Percentiles rank a stretch among this genome's conserved stretches.
These are phyloP conservation scores for Colletotrichum acutatum DNA, from an alignment of 2,329 filamentous ascomycete species.

Conservation along the genomic window DNA sequence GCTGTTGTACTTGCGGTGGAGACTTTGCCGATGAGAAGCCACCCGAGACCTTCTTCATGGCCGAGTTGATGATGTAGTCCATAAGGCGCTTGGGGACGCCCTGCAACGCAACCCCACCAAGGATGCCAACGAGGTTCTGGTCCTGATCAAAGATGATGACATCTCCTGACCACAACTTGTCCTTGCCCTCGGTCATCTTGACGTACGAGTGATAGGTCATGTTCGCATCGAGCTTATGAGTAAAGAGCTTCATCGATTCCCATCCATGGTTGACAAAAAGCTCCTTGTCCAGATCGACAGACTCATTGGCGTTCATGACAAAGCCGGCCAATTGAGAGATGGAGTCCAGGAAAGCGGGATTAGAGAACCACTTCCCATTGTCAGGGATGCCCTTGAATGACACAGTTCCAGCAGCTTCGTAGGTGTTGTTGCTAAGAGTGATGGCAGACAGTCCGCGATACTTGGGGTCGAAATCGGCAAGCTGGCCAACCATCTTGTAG, in stretches of 20 bases:
- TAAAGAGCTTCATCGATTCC: conserved; percentile 60
- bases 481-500: conserved; percentile 74
- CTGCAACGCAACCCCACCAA: conserved; percentile 72
- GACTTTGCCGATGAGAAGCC: conserved; percentile 57
- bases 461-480: conserved; percentile 65
- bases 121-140: conserved; percentile 58
- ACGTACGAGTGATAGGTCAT: conserved; percentile 67
- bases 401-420: conserved; percentile 55
- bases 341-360: conserved; percentile 68
- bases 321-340: conserved; percentile 69
- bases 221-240: conserved; percentile 53
- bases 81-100: conserved; percentile 73
- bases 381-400: conserved; percentile 57
- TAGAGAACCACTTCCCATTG: conserved; percentile 63
- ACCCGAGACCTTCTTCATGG: conserved; percentile 52
- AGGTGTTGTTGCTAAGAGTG: conserved; percentile 58
- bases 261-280: conserved; percentile 71
- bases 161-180: conserved; percentile 60
- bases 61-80: conserved; percentile 66
- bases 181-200: conserved; percentile 64
- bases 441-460: conserved; percentile 70
- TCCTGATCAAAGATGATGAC: conserved; percentile 66
- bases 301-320: conserved; percentile 68
- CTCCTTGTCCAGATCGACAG: conserved; percentile 63
- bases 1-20: conserved; percentile 37